A percentile compares a stretch with the other conserved stretches of the same genome.
Evolutionary conservation across 768 basidiomycete species (phyloP).

Genomic region (Cyathus striatus): DNA sequence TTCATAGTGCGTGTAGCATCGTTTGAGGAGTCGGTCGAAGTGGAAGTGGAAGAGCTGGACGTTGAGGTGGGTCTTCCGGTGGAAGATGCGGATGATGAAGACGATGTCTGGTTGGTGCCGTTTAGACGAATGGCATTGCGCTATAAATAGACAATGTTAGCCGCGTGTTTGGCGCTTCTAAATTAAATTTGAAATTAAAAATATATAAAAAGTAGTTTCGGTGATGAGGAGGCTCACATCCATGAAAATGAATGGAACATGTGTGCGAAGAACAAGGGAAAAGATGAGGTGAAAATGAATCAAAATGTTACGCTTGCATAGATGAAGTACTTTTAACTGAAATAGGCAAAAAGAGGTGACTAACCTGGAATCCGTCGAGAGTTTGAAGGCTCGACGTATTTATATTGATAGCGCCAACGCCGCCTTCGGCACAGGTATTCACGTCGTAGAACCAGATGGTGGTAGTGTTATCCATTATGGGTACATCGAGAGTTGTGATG

Average conservation of each 20-base stretch:
- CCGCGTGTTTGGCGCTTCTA: background rate
- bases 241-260: too few relatives aligned
- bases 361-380: conserved; percentile 38
- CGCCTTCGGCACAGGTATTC: conserved; percentile 49
- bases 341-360: conserved; percentile 9
- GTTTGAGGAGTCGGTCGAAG: background rate
- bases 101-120: conserved; percentile 30
- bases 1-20: conserved; percentile 8
- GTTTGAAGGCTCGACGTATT: conserved; percentile 40
- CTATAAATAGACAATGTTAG: conserved; percentile 20
- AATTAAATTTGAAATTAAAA: too few relatives aligned
- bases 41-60: background rate
- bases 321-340: too few relatives aligned
- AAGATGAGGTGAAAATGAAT: background rate
- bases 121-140: conserved; percentile 55
- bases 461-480: conserved; percentile 34
- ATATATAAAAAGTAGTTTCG: too few relatives aligned
- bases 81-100: conserved; percentile 6
- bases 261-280: background rate
- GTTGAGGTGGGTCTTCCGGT: background rate
- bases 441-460: conserved; percentile 62
- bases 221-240: too few relatives aligned
- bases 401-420: conserved; percentile 58
- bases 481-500: conserved; percentile 38
- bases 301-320: too few relatives aligned